Evolutionary conservation across 176 grass and related monocot genomes (phyloP).

Genomic region (Carex myosuroides): DNA sequence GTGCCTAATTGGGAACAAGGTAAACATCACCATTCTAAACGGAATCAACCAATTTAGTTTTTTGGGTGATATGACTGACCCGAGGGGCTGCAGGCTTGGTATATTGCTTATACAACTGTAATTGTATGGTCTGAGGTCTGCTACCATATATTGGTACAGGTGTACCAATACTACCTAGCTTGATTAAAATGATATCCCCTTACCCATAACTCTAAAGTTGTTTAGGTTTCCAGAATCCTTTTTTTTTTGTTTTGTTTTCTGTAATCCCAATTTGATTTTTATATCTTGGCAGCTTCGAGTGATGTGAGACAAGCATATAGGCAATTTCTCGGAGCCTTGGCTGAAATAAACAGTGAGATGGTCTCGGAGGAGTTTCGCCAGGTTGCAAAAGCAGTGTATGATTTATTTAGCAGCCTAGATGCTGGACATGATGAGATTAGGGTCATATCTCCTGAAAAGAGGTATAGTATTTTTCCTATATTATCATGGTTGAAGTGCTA

Average conservation of each 20-base stretch:
- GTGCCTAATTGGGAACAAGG: conserved; percentile 84
- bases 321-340: conserved; percentile 65
- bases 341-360: conserved; percentile 74
- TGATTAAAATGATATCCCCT: background rate
- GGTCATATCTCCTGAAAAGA: conserved; percentile 8
- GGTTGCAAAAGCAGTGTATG: conserved; percentile 56
- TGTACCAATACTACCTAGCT: background rate
- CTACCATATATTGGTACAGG: background rate
- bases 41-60: background rate
- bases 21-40: conserved; percentile 21
- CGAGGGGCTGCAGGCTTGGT: background rate
- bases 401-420: conserved; percentile 39
- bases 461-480: background rate
- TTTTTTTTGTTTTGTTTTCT: background rate
- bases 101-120: background rate
- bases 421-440: conserved; percentile 14
- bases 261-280: conserved; percentile 5
- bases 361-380: conserved; percentile 68
- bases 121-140: background rate
- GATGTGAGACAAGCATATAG: conserved; percentile 72
- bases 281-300: conserved; percentile 48
- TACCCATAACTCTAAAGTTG: background rate
- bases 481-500: background rate
- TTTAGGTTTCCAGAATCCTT: background rate
- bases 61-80: background rate